A percentile compares a stretch with the other conserved stretches of the same genome.
Conservation (phyloP, 805 yeast genomes). For the Hanseniaspora nectarophila region DNA sequence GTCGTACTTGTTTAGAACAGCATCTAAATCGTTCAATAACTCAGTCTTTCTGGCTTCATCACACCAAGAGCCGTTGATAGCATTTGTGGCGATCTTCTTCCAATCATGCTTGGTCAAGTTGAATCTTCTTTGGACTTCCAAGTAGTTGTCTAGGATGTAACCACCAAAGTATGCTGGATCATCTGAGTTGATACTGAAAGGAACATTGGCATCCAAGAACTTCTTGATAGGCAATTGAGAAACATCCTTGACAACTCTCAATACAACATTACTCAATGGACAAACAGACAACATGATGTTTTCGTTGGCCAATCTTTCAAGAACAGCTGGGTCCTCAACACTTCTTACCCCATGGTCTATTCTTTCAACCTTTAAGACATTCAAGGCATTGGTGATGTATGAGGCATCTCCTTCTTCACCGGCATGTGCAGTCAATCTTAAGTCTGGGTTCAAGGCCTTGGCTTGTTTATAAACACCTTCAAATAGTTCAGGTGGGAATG, state of each 20-base stretch:
- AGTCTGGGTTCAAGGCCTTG: slow-evolving; percentile 37
- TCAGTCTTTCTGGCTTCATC: slow-evolving; percentile 43
- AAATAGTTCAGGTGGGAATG: slow-evolving; percentile 64
- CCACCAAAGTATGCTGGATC: slow-evolving; percentile 81
- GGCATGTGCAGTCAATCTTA: slow-evolving; percentile 71
- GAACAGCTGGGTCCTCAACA: slow-evolving; percentile 39
- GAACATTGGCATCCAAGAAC: slow-evolving; percentile 50
- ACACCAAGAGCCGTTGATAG: slow-evolving; percentile 66
- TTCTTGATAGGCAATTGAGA: slow-evolving; percentile 52
- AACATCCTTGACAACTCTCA: slow-evolving; percentile 61
- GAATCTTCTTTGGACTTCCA: slow-evolving; percentile 52
- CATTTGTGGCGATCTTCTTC: slow-evolving; percentile 51
- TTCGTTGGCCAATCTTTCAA: slow-evolving; percentile 45
- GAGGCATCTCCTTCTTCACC: slow-evolving; percentile 80
- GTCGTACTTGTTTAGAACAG: slow-evolving; percentile 30
- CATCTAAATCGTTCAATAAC: slow-evolving; percentile 36
- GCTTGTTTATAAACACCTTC: slow-evolving; percentile 48
- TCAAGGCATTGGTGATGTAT: slow-evolving; percentile 49
- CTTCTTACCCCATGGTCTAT: slow-evolving; percentile 75
- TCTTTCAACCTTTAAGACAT: slow-evolving; percentile 49
- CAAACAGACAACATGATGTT: slow-evolving; percentile 57
- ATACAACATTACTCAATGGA: slow-evolving; percentile 64
- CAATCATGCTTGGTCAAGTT: slow-evolving; percentile 50
- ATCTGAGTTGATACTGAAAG: slow-evolving; percentile 66
- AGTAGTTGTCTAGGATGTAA: slow-evolving; percentile 66